Percentiles rank a stretch among this genome's conserved stretches.
These are phyloP conservation scores for Pleurotus pulmonarius DNA, from an alignment of 768 basidiomycete genomes.

Conservation along the genomic window DNA sequence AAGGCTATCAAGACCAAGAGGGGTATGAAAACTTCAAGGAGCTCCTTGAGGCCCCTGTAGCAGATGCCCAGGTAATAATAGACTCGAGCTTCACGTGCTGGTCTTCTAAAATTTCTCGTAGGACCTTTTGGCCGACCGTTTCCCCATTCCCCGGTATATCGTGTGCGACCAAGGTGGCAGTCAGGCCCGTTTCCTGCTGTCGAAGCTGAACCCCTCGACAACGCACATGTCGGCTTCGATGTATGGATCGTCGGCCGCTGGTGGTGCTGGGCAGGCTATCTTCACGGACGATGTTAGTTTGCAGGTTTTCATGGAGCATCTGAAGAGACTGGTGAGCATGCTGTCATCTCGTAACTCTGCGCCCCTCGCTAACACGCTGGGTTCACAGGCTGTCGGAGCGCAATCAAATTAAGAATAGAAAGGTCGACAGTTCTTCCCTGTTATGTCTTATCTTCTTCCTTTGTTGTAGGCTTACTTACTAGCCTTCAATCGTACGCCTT, in stretches of 20 bases:
- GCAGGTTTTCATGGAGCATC: slow-evolving; percentile 96
- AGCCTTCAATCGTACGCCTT: slow-evolving; percentile 2
- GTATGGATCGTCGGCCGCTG: slow-evolving; percentile 75
- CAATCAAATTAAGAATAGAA: slow-evolving; percentile 50
- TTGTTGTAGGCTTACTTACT: background rate
- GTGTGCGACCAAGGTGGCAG: slow-evolving; percentile 97
- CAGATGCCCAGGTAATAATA: slow-evolving; percentile 74
- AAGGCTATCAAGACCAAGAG: slow-evolving; percentile 97
- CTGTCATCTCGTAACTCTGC: background rate
- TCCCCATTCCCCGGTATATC: slow-evolving; percentile 97
- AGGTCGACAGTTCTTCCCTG: slow-evolving; percentile 3
- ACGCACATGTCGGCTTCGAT: slow-evolving; percentile 93
- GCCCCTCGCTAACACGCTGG: background rate
- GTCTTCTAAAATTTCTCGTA: slow-evolving; percentile 23
- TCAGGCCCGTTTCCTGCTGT: slow-evolving; percentile 96
- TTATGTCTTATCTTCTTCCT: background rate
- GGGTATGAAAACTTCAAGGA: slow-evolving; percentile 99
- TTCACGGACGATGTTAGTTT: slow-evolving; percentile 99
- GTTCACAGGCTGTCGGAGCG: slow-evolving; percentile 57
- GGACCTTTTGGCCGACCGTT: slow-evolving; percentile 93
- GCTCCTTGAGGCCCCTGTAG: slow-evolving; percentile 79
- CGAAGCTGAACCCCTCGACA: slow-evolving; percentile 95
- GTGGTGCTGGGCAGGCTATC: slow-evolving; percentile 81
- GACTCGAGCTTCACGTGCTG: background rate
- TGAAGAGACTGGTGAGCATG: slow-evolving; percentile 79